Evolutionary conservation across 2,329 filamentous ascomycete species (phyloP).

Genomic region (Sordariomycetes sp.): DNA sequence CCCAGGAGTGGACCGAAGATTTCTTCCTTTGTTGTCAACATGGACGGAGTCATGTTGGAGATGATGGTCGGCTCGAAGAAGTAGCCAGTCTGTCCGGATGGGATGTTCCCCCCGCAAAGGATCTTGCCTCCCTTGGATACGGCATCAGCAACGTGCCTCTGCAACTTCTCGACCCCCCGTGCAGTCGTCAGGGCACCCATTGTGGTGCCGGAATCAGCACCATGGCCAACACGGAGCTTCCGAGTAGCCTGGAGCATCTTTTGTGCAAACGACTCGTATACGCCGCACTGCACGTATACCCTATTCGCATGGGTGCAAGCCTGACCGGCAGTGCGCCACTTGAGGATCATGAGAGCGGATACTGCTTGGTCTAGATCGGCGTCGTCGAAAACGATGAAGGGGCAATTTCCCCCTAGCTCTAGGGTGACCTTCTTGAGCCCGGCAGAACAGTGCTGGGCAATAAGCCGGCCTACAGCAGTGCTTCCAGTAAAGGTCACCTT

Average conservation of each 20-base stretch:
- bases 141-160: conserved; percentile 45
- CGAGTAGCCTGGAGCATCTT: conserved; percentile 11
- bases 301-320: conserved; percentile 88
- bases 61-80: conserved; percentile 24
- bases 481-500: conserved; percentile 62
- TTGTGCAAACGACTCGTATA: conserved; percentile 61
- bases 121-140: conserved; percentile 29
- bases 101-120: neutral
- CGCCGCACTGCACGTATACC: conserved; percentile 63
- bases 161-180: conserved; percentile 17
- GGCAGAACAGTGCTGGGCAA: conserved; percentile 45
- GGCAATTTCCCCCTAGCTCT: conserved; percentile 59
- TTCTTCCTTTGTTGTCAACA: conserved; percentile 30
- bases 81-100: conserved; percentile 16
- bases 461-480: conserved; percentile 46
- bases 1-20: conserved; percentile 37
- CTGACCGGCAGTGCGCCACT: conserved; percentile 72
- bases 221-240: conserved; percentile 31
- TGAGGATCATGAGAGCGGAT: conserved; percentile 63
- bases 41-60: conserved; percentile 15
- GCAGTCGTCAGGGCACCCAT: conserved; percentile 21
- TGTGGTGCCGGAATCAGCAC: conserved; percentile 23
- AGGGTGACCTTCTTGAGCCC: conserved; percentile 54
- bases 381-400: conserved; percentile 53
- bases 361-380: conserved; percentile 67